phyloP scores from a whole-genome alignment of 2,329 filamentous ascomycete species.

The Exophiala phaeomuriformis region DNA sequence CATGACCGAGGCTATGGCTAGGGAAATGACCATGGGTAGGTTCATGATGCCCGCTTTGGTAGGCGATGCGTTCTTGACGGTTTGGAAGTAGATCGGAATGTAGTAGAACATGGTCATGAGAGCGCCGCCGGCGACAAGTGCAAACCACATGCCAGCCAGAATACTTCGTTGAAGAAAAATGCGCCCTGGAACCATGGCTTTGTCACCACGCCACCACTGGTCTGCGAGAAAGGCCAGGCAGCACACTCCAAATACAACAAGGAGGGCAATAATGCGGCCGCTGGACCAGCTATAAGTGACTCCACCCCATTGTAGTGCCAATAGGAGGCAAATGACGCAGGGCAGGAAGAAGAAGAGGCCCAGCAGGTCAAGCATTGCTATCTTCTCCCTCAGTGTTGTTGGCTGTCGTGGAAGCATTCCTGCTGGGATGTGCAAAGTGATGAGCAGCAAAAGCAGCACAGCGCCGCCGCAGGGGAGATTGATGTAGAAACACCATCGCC shows the following conservation, averaged over 20 bases:
- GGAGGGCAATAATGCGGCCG: conserved; percentile 29
- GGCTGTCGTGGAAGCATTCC: conserved; percentile 6
- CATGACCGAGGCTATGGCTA: neutral
- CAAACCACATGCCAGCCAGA: conserved; percentile 27
- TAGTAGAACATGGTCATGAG: conserved; percentile 31
- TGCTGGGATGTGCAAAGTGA: conserved; percentile 27
- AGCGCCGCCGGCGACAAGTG: neutral
- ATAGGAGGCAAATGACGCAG: conserved; percentile 35
- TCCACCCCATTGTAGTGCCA: conserved; percentile 38
- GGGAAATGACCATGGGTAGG: conserved; percentile 35
- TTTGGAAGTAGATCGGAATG: conserved; percentile 46
- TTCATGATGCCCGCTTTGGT: conserved; percentile 36
- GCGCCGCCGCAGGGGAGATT: conserved; percentile 44
- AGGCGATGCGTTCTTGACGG: conserved; percentile 31
- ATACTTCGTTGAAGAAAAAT: conserved; percentile 39
- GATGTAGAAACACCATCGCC: conserved; percentile 44
- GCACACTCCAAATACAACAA: conserved; percentile 38
- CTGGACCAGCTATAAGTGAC: conserved; percentile 29
- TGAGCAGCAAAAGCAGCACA: conserved; percentile 28
- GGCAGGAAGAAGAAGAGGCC: conserved; percentile 10
- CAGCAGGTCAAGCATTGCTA: conserved; percentile 35
- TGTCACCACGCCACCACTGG: conserved; percentile 36
- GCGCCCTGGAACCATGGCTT: conserved; percentile 30
- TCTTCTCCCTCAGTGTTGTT: conserved; percentile 21
- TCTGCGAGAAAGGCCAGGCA: conserved; percentile 37